Conservation (phyloP, 306 rosid genomes). For the Phaseolus lunatus region DNA sequence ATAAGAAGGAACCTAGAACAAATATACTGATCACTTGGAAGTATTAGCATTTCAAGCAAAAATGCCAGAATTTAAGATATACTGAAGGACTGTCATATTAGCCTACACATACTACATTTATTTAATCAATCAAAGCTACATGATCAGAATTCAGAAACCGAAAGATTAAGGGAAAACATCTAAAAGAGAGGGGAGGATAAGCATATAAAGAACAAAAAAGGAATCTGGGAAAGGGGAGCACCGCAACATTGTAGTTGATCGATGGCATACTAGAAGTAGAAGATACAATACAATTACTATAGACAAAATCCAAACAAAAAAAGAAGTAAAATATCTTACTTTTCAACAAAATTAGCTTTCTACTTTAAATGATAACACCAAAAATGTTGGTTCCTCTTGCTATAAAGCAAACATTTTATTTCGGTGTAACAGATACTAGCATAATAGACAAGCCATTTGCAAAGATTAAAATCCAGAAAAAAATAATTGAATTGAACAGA, state of each 20-base stretch:
- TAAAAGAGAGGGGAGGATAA: neutral
- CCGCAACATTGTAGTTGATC: neutral
- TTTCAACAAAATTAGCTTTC: neutral
- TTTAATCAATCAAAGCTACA: slow-evolving; percentile 30
- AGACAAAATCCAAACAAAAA: neutral
- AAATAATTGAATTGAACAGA: slow-evolving; percentile 13
- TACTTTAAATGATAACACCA: slow-evolving; percentile 13
- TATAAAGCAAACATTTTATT: slow-evolving; percentile 1
- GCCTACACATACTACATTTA: slow-evolving; percentile 3
- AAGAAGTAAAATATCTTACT: too few species aligned
- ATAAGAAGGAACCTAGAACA: slow-evolving; percentile 15
- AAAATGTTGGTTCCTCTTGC: neutral
- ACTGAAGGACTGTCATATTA: slow-evolving; percentile 12
- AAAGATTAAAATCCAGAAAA: slow-evolving; percentile 16
- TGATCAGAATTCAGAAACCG: slow-evolving; percentile 1
- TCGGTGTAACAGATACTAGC: neutral
- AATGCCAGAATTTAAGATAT: neutral
- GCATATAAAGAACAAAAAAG: too few species aligned
- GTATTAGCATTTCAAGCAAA: neutral
- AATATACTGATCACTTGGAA: slow-evolving; percentile 8
- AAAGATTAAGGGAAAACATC: neutral
- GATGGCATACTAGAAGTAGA: neutral
- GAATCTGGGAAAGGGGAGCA: neutral
- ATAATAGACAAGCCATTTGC: neutral
- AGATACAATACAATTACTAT: slow-evolving; percentile 16